phyloP scores from a whole-genome alignment of 2,329 filamentous ascomycete species.

The Beauveria brongniartii region DNA sequence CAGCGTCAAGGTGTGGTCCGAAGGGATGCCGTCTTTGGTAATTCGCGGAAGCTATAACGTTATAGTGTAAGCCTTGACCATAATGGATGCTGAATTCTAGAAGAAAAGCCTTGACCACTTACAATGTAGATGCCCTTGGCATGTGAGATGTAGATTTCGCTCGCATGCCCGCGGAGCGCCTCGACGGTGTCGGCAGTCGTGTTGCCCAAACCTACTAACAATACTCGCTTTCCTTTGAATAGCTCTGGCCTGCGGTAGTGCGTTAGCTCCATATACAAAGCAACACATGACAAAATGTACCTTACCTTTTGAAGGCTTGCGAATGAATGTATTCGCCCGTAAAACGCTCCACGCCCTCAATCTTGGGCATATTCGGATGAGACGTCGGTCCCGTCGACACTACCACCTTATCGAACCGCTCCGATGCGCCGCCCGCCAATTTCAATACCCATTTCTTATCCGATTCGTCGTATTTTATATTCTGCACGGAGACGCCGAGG shows the following conservation, averaged over 20 bases:
- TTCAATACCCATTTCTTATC: conserved; percentile 21
- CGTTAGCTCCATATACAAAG: background rate
- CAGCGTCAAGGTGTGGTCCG: conserved; percentile 26
- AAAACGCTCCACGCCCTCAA: conserved; percentile 29
- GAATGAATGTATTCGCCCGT: conserved; percentile 32
- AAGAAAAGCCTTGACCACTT: conserved; percentile 17
- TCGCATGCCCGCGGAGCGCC: conserved; percentile 25
- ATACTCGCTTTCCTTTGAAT: conserved; percentile 33
- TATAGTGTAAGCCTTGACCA: background rate
- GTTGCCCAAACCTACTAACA: conserved; percentile 35
- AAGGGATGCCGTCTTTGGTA: conserved; percentile 24
- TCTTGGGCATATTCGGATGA: conserved; percentile 25
- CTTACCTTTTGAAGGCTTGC: conserved; percentile 25
- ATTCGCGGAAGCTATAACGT: conserved; percentile 22
- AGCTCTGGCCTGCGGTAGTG: conserved; percentile 15
- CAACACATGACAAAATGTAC: background rate
- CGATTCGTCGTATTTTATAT: conserved; percentile 16
- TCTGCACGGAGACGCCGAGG: conserved; percentile 18
- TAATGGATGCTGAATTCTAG: conserved; percentile 10
- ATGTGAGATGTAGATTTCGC: conserved; percentile 34
- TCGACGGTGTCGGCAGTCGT: conserved; percentile 25
- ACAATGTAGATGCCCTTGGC: conserved; percentile 24
- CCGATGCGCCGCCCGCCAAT: conserved; percentile 15
- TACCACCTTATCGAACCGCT: conserved; percentile 30
- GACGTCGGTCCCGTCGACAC: conserved; percentile 27